Base-by-base conservation (phyloP, 495 filamentous ascomycete genomes). In the Parachaetomium inaequale region DNA sequence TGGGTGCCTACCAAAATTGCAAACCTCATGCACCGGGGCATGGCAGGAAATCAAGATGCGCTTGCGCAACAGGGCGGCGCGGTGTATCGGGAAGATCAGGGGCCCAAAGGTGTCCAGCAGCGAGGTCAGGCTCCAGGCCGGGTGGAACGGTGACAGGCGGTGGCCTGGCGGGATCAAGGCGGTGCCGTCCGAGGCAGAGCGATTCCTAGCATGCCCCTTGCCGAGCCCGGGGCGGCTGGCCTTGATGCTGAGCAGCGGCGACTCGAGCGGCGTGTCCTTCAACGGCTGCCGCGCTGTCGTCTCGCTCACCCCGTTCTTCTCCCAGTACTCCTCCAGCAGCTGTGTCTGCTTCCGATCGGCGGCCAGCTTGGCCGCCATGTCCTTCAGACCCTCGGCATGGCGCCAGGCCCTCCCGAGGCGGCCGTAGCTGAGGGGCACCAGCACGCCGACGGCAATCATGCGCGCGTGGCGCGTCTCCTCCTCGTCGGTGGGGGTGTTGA, bases 381-480 rank as follows among this genome's bases (percentile, higher is more conserved):
- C 79, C 76, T 90, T 88, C 58, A 98, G 72, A 11, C 80, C 82
- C 28, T 87, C 81, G 19, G 92, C 93, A 75, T 96, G 91, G 66
- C 86, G 85, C 94, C 94, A 98, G 66, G 87, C 87, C 67, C 92
- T 86, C 11, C 94, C 94, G 28, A 97, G 79, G 55, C 92, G 84
- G 23, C 93, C 93, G 71, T 90, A 89, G 71, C 87, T 93, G 55
- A 96, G 74, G 1, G 91, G 91, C 11, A 97, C 92, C 62, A 98
- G 76, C 23, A 89, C 85, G 17, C 94, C 94, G 23, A 97, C 91
- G 17, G 93, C 89, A 56, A 97, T 86, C 86, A 97, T 96, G 61
- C 87, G 82, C 53, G 94, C 94, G 82, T 95, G 92, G 59, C 94
- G 88, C 51, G 90, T 84, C 38, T 82, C 82, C 55, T 86, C 88